Percentiles rank a stretch among this genome's conserved stretches.
Conservation (phyloP, 1,284 basidiomycete species). For the Ganoderma leucocontextum region DNA sequence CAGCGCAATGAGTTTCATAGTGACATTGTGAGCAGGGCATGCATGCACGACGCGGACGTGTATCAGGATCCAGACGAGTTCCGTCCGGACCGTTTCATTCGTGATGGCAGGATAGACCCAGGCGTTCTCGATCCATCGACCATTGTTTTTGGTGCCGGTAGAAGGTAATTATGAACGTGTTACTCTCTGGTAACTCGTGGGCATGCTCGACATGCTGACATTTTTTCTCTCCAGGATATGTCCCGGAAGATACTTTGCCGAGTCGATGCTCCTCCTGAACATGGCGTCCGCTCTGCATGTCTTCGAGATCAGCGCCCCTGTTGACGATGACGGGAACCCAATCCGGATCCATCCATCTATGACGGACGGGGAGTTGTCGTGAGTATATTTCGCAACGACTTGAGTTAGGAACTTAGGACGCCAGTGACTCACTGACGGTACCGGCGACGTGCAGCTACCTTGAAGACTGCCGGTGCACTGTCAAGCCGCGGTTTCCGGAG, state of each 20-base stretch:
- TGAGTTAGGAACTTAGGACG: too few species aligned
- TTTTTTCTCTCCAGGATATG: background rate
- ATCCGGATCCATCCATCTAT: background rate
- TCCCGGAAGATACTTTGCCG: background rate
- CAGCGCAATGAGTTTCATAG: background rate
- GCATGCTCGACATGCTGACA: background rate
- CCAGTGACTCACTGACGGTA: too few species aligned
- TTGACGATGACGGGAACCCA: background rate
- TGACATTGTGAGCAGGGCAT: background rate
- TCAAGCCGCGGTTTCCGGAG: background rate
- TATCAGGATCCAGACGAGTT: background rate
- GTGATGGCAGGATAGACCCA: background rate
- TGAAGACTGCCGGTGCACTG: constrained; percentile 8
- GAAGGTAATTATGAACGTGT: background rate
- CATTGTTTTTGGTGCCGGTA: background rate
- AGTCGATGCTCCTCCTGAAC: background rate
- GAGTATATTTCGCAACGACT: background rate
- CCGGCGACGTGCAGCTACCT: background rate
- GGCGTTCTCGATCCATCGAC: background rate
- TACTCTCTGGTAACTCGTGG: background rate
- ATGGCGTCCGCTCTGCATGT: background rate
- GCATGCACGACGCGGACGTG: background rate
- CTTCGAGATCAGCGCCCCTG: background rate
- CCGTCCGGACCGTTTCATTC: background rate
- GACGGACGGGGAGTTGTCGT: background rate